Base-by-base conservation (phyloP, 2,329 filamentous ascomycete genomes). In the Aspergillus fructus region DNA sequence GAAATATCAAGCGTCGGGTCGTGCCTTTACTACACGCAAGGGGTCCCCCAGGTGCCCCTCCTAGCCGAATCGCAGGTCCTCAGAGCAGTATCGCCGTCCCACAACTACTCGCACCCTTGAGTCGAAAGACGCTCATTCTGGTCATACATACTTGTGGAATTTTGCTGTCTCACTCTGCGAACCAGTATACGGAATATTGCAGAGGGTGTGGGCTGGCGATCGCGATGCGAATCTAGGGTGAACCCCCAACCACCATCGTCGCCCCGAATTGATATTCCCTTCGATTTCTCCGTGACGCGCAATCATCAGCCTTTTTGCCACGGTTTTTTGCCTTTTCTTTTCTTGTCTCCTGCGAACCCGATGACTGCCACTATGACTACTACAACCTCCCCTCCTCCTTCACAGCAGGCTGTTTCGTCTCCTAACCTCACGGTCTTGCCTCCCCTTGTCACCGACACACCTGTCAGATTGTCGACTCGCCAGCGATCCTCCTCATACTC, bases 401-500 rank as follows among this genome's bases (percentile, higher is more conserved):
- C 66, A 46, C 66, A 71, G 51, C 69, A 70, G 34, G 64, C 62
- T 54, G 58, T 64, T 47, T 62, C 70, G 34, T 59, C 68, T 33
- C 64, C 67, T 47, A 68, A 65, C 54, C 49, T 72, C 17, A 59
- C 69, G 43, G 66, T 69, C 49, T 64, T 77, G 24, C 77, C 82
- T 53, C 80, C 81, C 40, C 76, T 84, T 52, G 72, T 81, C 57
- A 83, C 82, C 21, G 80, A 79, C 59, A 74, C 76, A 54, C 72
- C 78, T 12, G 75, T 81, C 62, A 86, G 83, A 69, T 83, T 84
- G 71, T 81, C 87, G 69, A 83, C 80, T 68, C 74, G 84, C 58
- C 81, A 87, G 67, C 80, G 86, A 65, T 88, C 90, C 75, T 91
- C 89, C 68, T 89, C 91, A 69, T 89, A 87, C 67, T 88, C 89